These are phyloP conservation scores for Vitis amurensis DNA, from an alignment of 164 flowering plant genomes.

Conservation along the genomic window DNA sequence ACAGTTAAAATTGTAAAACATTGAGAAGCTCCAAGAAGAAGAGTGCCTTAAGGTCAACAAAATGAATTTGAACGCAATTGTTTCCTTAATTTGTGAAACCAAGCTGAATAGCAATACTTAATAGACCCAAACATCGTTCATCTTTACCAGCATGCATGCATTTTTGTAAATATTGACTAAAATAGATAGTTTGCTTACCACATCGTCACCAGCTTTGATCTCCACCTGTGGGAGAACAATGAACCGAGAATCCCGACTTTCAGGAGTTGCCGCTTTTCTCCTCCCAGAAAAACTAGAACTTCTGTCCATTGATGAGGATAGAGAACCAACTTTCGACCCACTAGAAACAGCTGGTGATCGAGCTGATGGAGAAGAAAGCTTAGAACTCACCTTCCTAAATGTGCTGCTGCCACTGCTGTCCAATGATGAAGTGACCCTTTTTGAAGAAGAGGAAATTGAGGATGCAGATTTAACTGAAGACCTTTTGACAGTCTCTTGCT, in stretches of 20 bases:
- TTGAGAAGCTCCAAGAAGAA: too few species aligned
- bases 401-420: conserved; percentile 60
- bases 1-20: too few species aligned
- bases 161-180: too few species aligned
- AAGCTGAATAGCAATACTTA: too few species aligned
- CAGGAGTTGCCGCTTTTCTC: conserved; percentile 60
- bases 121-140: too few species aligned
- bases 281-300: conserved; percentile 61
- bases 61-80: too few species aligned
- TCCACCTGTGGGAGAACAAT: conserved; percentile 94
- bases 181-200: conserved; percentile 47
- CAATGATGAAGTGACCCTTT: conserved; percentile 48
- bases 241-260: conserved; percentile 79
- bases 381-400: conserved; percentile 48
- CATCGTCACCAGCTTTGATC: conserved; percentile 85
- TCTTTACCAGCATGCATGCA: too few species aligned
- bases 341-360: conserved; percentile 61
- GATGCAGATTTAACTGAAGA: conserved; percentile 42
- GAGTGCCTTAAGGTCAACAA: too few species aligned
- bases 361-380: conserved; percentile 53
- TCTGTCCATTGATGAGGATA: conserved; percentile 61
- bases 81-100: too few species aligned
- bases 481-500: conserved; percentile 40
- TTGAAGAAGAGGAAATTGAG: conserved; percentile 55
- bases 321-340: conserved; percentile 50